A percentile compares a stretch with the other conserved stretches of the same genome.
Evolutionary conservation across 2,329 filamentous ascomycete species (phyloP).

Genomic region (Fusarium sp.): DNA sequence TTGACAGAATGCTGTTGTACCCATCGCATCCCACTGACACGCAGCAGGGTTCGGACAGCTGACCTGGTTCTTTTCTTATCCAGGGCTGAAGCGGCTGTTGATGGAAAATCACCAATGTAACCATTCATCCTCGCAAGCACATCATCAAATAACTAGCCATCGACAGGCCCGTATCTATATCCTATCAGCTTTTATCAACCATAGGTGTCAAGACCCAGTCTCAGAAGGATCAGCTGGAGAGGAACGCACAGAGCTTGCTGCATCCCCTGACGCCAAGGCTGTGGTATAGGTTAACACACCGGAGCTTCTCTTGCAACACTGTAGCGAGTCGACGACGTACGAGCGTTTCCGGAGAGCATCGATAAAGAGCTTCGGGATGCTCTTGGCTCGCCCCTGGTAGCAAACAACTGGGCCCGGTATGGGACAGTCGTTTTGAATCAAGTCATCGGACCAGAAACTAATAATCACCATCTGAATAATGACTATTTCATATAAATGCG

Average conservation of each 20-base stretch:
- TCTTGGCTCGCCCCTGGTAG: neutral
- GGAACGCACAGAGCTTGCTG: slow-evolving; percentile 29
- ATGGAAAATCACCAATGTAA: slow-evolving; percentile 22
- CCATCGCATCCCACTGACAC: slow-evolving; percentile 21
- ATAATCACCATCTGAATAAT: neutral
- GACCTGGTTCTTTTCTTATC: slow-evolving; percentile 25
- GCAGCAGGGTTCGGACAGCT: slow-evolving; percentile 34
- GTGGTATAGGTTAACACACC: slow-evolving; percentile 4
- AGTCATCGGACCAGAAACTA: neutral
- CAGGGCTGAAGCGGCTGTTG: slow-evolving; percentile 32
- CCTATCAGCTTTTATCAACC: neutral
- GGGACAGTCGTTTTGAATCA: neutral
- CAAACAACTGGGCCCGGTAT: slow-evolving; percentile 1
- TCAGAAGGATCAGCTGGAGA: slow-evolving; percentile 30
- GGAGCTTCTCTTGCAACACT: neutral
- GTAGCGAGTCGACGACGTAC: neutral
- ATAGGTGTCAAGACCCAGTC: slow-evolving; percentile 14
- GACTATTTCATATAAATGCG: neutral
- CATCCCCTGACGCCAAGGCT: slow-evolving; percentile 31
- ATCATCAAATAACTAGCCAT: slow-evolving; percentile 28
- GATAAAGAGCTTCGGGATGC: too few relatives aligned
- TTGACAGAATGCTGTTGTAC: slow-evolving; percentile 22
- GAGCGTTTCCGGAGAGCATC: slow-evolving; percentile 6
- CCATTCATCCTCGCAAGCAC: slow-evolving; percentile 2
- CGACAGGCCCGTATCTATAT: slow-evolving; percentile 8